phyloP scores from a whole-genome alignment of 148 eudicot species.

The Rhododendron ferrugineum region DNA sequence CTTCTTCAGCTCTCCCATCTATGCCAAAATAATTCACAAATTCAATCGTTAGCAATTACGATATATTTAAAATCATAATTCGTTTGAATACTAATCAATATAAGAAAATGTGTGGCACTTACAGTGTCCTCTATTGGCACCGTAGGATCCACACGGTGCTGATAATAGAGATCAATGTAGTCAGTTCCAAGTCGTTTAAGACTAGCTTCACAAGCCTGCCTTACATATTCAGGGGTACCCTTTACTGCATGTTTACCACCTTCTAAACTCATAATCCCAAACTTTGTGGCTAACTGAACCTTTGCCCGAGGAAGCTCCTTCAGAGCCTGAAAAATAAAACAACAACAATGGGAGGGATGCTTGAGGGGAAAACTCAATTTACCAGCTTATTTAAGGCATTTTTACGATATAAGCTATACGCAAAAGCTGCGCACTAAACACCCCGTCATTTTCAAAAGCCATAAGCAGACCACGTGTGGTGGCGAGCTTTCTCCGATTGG shows the following conservation, averaged over 20 bases:
- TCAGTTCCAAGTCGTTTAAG: slow-evolving; percentile 36
- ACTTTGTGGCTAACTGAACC: slow-evolving; percentile 43
- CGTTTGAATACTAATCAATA: background rate
- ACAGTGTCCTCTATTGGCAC: slow-evolving; percentile 49
- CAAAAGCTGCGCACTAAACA: background rate
- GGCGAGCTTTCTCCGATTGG: too few species aligned
- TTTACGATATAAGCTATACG: background rate
- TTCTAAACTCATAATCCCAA: slow-evolving; percentile 18
- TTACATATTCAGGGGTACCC: slow-evolving; percentile 37
- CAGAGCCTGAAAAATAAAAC: background rate
- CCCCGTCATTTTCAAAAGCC: background rate
- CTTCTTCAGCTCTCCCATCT: slow-evolving; percentile 56
- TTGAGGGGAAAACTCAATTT: background rate
- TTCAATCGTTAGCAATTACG: background rate
- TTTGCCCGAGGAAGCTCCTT: slow-evolving; percentile 35
- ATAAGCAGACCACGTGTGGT: background rate
- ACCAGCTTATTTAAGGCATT: background rate
- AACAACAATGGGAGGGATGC: background rate
- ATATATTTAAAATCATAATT: background rate
- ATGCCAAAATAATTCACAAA: background rate
- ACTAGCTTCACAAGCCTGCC: slow-evolving; percentile 39
- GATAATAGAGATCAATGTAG: slow-evolving; percentile 48
- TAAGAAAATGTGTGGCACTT: background rate
- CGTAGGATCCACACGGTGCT: slow-evolving; percentile 34
- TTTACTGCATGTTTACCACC: slow-evolving; percentile 9